phyloP scores from a whole-genome alignment of 2,329 filamentous ascomycete species.

The Magnaporthales sp. region DNA sequence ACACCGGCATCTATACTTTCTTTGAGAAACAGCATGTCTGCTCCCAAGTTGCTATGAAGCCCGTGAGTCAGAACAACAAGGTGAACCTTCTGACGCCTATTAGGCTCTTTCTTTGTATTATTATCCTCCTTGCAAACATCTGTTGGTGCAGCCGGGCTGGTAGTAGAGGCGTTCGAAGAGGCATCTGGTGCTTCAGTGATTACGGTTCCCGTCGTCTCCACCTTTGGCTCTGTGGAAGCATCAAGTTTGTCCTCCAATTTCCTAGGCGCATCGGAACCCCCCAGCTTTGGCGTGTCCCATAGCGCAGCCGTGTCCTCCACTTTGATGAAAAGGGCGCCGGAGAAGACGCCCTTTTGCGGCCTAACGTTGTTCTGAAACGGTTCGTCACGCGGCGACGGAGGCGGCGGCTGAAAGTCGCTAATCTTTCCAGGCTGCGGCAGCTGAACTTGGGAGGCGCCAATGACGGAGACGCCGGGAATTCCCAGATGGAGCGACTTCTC shows the following conservation, averaged over 20 bases:
- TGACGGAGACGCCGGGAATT: constrained; percentile 25
- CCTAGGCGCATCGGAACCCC: constrained; percentile 33
- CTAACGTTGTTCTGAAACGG: constrained; percentile 48
- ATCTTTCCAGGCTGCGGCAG: constrained; percentile 61
- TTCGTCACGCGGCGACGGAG: constrained; percentile 41
- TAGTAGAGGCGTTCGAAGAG: not conserved
- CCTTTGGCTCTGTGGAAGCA: constrained; percentile 6
- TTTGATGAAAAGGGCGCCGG: constrained; percentile 65
- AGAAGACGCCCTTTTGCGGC: constrained; percentile 65
- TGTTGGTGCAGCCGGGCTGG: too few relatives aligned
- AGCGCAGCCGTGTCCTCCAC: constrained; percentile 83
- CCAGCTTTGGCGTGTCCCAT: constrained; percentile 84
- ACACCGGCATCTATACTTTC: constrained; percentile 89
- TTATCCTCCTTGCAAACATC: constrained; percentile 13
- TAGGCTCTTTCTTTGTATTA: constrained; percentile 13
- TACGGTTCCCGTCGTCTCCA: constrained; percentile 9
- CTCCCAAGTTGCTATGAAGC: constrained; percentile 87
- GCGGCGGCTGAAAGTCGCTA: constrained; percentile 55
- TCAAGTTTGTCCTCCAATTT: not conserved
- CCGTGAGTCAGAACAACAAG: constrained; percentile 91
- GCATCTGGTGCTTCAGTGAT: not conserved
- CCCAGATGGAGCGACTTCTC: constrained; percentile 69
- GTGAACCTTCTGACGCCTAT: constrained; percentile 59
- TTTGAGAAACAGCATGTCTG: constrained; percentile 95
- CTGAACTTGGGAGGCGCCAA: constrained; percentile 32